Conservation (phyloP, 305 asterid genomes). For the Plantago coronopus region DNA sequence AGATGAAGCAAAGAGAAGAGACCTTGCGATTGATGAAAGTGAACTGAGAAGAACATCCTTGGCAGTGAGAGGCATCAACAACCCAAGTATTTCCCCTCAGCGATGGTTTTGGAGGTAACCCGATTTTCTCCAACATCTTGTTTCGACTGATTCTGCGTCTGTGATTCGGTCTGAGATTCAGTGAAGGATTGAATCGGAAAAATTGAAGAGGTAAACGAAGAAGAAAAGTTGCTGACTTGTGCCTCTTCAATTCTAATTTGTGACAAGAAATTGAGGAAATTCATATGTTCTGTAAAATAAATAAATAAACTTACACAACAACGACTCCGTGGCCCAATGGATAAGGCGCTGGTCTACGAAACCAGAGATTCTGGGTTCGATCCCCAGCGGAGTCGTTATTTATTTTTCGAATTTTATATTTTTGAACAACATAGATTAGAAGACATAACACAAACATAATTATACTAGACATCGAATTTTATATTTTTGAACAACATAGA, state of each 20-base stretch:
- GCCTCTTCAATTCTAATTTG: too few relatives aligned
- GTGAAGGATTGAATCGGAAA: neutral
- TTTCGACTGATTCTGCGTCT: neutral
- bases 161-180: neutral
- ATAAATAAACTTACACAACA: too few relatives aligned
- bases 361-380: conserved; percentile 99
- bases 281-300: too few relatives aligned
- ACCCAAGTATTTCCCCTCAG: conserved; percentile 85
- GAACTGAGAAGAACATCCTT: conserved; percentile 90
- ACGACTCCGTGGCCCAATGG: conserved; percentile 99
- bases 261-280: too few relatives aligned
- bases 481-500: too few relatives aligned
- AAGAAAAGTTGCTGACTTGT: too few relatives aligned
- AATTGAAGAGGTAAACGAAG: neutral
- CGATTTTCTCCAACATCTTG: conserved; percentile 88
- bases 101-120: conserved; percentile 89
- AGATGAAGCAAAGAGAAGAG: conserved; percentile 3
- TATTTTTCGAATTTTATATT: neutral
- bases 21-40: conserved; percentile 99
- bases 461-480: too few relatives aligned
- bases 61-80: conserved; percentile 92
- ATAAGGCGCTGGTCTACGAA: conserved; percentile 99
- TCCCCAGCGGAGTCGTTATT: conserved; percentile 90
- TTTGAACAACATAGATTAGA: too few relatives aligned
- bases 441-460: too few relatives aligned